These are phyloP conservation scores for Cryptosporidium bovis DNA, from an alignment of 169 alveolate genomes.

Conservation along the genomic window DNA sequence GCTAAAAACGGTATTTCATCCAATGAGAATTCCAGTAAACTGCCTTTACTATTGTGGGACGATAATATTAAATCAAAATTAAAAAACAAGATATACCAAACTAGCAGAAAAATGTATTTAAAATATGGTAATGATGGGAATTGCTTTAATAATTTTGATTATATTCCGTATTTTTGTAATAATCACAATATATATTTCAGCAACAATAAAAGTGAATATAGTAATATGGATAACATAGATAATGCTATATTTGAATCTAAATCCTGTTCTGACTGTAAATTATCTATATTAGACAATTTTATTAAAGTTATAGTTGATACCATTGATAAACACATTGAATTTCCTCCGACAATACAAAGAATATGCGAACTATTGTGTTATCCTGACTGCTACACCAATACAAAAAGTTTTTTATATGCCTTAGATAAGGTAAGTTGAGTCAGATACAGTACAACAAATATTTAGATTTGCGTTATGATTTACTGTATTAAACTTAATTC, in stretches of 20 bases:
- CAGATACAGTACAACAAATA: background rate
- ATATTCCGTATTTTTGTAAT: constrained; percentile 14
- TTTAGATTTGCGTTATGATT: too few species aligned
- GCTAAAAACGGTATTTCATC: too few species aligned
- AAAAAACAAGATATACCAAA: background rate
- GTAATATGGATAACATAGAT: background rate
- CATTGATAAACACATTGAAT: constrained; percentile 22
- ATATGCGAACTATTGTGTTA: constrained; percentile 46
- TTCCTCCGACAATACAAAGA: constrained; percentile 70
- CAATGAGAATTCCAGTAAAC: too few species aligned
- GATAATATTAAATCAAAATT: too few species aligned
- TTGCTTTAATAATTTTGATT: constrained; percentile 30
- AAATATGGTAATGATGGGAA: constrained; percentile 13
- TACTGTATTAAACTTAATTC: too few species aligned
- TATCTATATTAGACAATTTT: constrained; percentile 14
- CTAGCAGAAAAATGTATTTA: constrained; percentile 33
- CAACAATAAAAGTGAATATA: background rate
- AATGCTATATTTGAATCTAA: background rate
- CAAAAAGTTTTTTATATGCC: constrained; percentile 56
- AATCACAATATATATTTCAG: background rate
- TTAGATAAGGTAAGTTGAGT: constrained; percentile 55
- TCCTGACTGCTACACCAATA: constrained; percentile 56
- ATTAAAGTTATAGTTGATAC: constrained; percentile 25
- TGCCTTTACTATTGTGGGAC: too few species aligned
- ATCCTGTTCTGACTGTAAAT: constrained; percentile 15